A percentile compares a stretch with the other conserved stretches of the same genome.
These are phyloP conservation scores for Nannochloris sp. DNA, from an alignment of 139 green algal species.

Conservation along the genomic window DNA sequence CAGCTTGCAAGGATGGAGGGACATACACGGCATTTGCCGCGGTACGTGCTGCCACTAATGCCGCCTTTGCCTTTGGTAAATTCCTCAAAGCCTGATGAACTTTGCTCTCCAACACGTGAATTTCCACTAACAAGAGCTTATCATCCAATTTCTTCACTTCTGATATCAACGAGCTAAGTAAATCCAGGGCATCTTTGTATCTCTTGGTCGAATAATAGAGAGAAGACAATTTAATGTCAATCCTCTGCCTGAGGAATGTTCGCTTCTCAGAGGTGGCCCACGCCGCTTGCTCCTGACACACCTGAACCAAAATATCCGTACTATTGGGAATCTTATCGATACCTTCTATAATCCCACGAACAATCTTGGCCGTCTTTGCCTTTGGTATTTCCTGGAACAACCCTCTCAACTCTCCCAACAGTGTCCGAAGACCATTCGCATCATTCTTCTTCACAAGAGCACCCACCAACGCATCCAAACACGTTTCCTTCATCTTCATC, in stretches of 20 bases:
- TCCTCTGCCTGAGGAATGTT: conserved; percentile 92
- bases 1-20: conserved; percentile 63
- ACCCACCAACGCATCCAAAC: conserved; percentile 26
- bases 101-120: conserved; percentile 91
- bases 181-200: conserved; percentile 62
- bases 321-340: conserved; percentile 82
- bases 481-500: conserved; percentile 71
- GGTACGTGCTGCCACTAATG: conserved; percentile 87
- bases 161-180: conserved; percentile 76
- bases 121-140: conserved; percentile 97
- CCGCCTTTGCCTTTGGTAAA: conserved; percentile 83
- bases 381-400: conserved; percentile 89
- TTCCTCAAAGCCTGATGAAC: conserved; percentile 86
- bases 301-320: conserved; percentile 77
- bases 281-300: conserved; percentile 90
- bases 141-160: conserved; percentile 98
- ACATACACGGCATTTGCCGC: conserved; percentile 97
- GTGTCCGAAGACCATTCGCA: conserved; percentile 47
- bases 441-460: conserved; percentile 47
- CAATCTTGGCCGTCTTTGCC: conserved; percentile 97
- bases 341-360: conserved; percentile 87
- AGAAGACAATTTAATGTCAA: conserved; percentile 76
- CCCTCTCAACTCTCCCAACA: conserved; percentile 77
- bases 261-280: conserved; percentile 92
- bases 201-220: conserved; percentile 75